phyloP scores from a whole-genome alignment of 192 early-diverging fungal genomes.

The Coemansia sp. region DNA sequence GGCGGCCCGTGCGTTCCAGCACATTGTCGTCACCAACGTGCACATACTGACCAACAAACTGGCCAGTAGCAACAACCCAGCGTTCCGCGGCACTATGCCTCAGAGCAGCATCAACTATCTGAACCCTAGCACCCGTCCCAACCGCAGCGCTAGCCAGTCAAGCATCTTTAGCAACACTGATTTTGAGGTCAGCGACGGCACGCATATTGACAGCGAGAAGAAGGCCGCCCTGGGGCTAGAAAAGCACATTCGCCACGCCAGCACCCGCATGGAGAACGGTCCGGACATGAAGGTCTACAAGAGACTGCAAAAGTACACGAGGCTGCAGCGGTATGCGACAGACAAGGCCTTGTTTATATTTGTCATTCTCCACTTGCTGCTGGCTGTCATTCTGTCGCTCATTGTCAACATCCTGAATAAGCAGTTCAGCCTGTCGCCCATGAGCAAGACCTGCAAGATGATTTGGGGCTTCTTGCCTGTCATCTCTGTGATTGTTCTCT shows the following conservation, averaged over 20 bases:
- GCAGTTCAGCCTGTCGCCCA: slow-evolving; percentile 30
- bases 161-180: slow-evolving; percentile 35
- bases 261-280: slow-evolving; percentile 1
- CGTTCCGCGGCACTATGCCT: slow-evolving; percentile 20
- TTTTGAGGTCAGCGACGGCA: slow-evolving; percentile 15
- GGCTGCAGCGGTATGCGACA: slow-evolving; percentile 25
- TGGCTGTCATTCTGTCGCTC: slow-evolving; percentile 23
- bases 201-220: slow-evolving; percentile 10
- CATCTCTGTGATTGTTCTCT: slow-evolving; percentile 3
- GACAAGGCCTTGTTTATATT: slow-evolving; percentile 15
- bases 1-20: slow-evolving; percentile 27
- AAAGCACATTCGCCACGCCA: slow-evolving; percentile 6
- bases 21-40: slow-evolving; percentile 35
- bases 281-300: slow-evolving; percentile 20
- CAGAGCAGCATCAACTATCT: slow-evolving; percentile 12
- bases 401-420: slow-evolving; percentile 37
- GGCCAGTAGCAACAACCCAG: slow-evolving; percentile 20
- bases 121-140: slow-evolving; percentile 1
- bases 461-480: slow-evolving; percentile 36
- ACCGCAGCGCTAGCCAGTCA: slow-evolving; percentile 26
- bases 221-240: slow-evolving; percentile 6
- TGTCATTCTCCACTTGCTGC: slow-evolving; percentile 8
- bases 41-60: slow-evolving; percentile 36
- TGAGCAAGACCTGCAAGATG: slow-evolving; percentile 19
- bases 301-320: slow-evolving; percentile 31